Base-by-base conservation (phyloP, 1,139 yeast species). In the Saccharomyces hybrid region DNA sequence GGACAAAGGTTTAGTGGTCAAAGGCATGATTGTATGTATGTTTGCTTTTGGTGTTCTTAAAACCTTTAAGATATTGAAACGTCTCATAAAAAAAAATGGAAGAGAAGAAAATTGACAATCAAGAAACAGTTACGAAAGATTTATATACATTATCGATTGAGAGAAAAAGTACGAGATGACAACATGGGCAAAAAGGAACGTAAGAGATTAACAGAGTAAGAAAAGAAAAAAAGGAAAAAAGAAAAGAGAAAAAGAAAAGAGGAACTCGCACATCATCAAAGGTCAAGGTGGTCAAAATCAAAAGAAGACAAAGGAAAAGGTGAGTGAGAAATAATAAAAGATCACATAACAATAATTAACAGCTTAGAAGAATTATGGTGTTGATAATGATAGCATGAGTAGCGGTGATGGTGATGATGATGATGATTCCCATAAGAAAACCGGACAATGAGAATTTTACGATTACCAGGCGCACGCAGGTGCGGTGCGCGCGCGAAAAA, bases 1-100 rank as follows among this genome's bases (percentile, higher is more conserved):
- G 54, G 70, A 65, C 48, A 69, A 51, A 50, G 72, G 71, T 61
- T 67, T 62, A 48, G 63, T 58, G 51, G 67, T 56, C 56, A 60
- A 56, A 61, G 69, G 59, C 70, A 67, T 67, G 9, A 7, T 28
- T 32, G 38, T 49, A 41, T 50, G 20, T 49, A 20, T 13, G n/a
- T 46, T 34, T 41, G 48, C 28, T 48, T n/a, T 50, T 55, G 48
- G 28, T 48, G 34, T 51, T 20, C n/a, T 51, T 20, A 20, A 20
- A 8, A 20, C n/a, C 25, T 48, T 46, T 26, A 46, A 25, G 5
- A 46, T 6, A 7, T 27, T 27, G 8, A 46, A n/a, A 25, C 28
- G 11, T 25, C 6, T 26, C 28, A 46, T 26, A 27, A 26, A 4
- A 25, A 46, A 9, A 25, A 46, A 25, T 9, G 20, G 25, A 49